Evolutionary conservation across 176 grass and related monocot species (phyloP), one percentile per base, ranked within the genome.

Genomic region (Carex kokanica): DNA sequence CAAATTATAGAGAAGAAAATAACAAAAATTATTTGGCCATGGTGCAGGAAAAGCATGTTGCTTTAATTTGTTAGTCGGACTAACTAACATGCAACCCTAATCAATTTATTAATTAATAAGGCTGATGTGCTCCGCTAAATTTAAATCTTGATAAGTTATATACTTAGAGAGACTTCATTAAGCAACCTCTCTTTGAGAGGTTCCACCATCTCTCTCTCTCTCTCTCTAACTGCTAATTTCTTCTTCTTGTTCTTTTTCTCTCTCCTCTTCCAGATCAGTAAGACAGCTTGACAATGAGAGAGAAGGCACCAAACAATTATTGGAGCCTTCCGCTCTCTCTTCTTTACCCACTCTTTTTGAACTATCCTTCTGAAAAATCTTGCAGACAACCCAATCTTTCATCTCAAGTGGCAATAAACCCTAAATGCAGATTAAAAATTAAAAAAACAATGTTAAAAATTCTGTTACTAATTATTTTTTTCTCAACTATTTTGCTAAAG

Each of bases 351-450:
- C 2, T 82, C 77, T 84, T 61, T 66, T 56, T 62, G 83, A 21
- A 51, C 81, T 66, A 68, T 79, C 86, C 87, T 89, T 94, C 72
- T 80, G 78, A 24, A 83, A 92, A 64, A 97, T 73, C 60, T 90
- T 83, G 86, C 92, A 94, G 23, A 92, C 90, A 20, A 92, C 88
- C 89, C 92, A 97, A 75, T 94, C 86, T 38, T 74, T 84, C 8
- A 78, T 74, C 24, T 61, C 57, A 64, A 78, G 73, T 29, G 72
- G 72, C 72, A 75, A 54, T 16, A 75, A 16, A 16, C 47, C 72
- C 72, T 75, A 75, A 8, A 53, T 27, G 51, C 52, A 38, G 36
- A 25, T 13, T 0, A 54, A 54, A 13, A 75, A 8, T 18, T 6
- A 52, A 2, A 17, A 13, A 74, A 13, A 20, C 2, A 20, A 45